Base-by-base conservation (phyloP, 768 basidiomycete species). In the Hygrocybe coccinea region DNA sequence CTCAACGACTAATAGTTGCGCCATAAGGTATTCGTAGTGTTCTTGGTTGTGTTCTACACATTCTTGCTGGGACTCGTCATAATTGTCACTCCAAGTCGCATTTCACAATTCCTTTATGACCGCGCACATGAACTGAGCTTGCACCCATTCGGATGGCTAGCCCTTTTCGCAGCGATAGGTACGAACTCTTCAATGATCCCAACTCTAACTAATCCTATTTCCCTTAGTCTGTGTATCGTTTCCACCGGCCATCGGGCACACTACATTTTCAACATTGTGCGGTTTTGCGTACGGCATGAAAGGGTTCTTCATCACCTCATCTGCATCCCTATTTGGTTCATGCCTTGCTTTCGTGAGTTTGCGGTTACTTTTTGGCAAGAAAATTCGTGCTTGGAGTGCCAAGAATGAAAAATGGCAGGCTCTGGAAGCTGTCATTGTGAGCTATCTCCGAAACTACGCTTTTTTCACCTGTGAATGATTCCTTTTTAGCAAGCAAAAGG, bases 241-340 rank as follows among this genome's bases (percentile, higher is more conserved):
- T 60, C 85, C 81, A 17, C 86, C 81, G 14, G 65, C 83, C 58
- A 74, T 86, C 52, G 89, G 89, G 1, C 84, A 86, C 66, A 85
- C 85, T 0, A 86, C 87, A 0, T 69, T 78, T 19, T 69, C 82
- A 25, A 83, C 85, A 11, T 66, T 94, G 7, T 86, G 84, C 62
- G 91, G 91, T 1, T 93, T 91, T 68, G 86, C 89, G 1, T 93
- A 89, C 62, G 91, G 91, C 44, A 77, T 89, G 73, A 78, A 78
- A 55, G 91, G 91, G 0, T 86, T 88, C 70, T 76, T 75, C 59
- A 78, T 92, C 56, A 82, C 84, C 2, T 78, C 80, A 0, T 67
- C 70, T 12, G 84, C 75, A 1, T 87, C 87, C 17, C 54, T 91
- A 24, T 55, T 81, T 2, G 90, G 88, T 34, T 82, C 89, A 21